phyloP scores from a whole-genome alignment of 2,329 filamentous ascomycete genomes.

The Cytospora schulzeri region DNA sequence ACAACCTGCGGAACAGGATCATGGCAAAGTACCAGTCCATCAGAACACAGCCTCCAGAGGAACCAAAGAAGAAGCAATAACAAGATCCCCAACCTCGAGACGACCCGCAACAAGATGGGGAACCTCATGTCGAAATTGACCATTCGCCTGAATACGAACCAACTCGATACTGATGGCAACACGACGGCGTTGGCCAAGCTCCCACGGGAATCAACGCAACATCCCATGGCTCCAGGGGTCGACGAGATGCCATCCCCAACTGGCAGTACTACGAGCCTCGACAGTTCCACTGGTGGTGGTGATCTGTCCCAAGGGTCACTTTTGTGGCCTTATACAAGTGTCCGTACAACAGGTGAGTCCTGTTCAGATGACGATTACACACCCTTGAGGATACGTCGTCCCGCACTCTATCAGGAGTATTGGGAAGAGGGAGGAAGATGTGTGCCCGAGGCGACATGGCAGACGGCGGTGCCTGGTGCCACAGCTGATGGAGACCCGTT shows the following conservation, averaged over 20 bases:
- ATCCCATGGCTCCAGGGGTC: background rate
- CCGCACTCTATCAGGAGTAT: slow-evolving; percentile 7
- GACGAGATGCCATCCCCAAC: background rate
- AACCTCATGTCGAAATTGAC: background rate
- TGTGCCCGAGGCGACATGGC: too few relatives aligned
- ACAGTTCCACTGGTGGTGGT: background rate
- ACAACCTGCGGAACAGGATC: background rate
- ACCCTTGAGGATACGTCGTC: background rate
- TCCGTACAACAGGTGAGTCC: background rate
- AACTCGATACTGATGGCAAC: background rate
- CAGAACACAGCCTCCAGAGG: background rate
- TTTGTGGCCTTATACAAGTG: slow-evolving; percentile 2
- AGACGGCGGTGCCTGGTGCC: background rate
- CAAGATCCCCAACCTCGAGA: background rate
- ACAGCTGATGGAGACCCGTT: background rate
- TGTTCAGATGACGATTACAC: background rate
- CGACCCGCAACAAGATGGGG: background rate
- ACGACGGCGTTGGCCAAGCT: background rate
- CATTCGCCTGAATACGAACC: background rate
- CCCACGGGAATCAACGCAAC: background rate
- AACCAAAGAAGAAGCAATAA: background rate
- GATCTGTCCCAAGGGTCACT: background rate
- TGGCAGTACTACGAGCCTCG: background rate
- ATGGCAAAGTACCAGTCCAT: background rate
- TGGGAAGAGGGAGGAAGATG: background rate